Base-by-base conservation (phyloP, 306 rosid genomes). In the Argentina anserina region DNA sequence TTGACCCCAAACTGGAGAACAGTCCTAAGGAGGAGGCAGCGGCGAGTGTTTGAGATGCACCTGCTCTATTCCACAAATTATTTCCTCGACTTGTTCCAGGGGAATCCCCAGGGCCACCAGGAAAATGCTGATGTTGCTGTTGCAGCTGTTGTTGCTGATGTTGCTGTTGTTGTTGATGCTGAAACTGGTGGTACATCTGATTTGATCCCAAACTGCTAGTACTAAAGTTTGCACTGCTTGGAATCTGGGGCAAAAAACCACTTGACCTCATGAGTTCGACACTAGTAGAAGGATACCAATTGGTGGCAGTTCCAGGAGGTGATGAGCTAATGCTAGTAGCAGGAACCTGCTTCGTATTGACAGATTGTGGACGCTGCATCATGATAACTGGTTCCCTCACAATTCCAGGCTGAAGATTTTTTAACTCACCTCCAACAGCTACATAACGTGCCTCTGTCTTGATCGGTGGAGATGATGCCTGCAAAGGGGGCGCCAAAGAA, bases 1-100 rank as follows among this genome's bases (percentile, higher is more conserved):
- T 83, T 18, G 96, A 90, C 23, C 97, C 94, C 75, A 84, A 42
- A 65, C 92, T 93, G 2, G 99, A 90, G 86, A 91, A 95, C n/a
- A 95, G 93, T 39, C 99, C 99, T 0, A 95, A 90, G 43, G 97
- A 95, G 39, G 97, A 82, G 41, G 99, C 97, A 23, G 96, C 89
- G 68, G 97, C 91, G 60, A 95, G 81, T 4, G 87, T 62, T 34
- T 96, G 92, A 52, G 90, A 77, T 46, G 90, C 75, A 79, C 86
- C 88, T 14, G 84, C 71, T 79, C 96, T 86, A 77, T 78, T 87
- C 96, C 91, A 87, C 26, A 77, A 69, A 76, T 72, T 60, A 82
- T 83, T 94, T 72, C 88, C 96, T 75, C 83, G 84, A 73, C 60
- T 84, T 45, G 80, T 56, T 69, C 78, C 90, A 18, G 85, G 85